phyloP scores from a whole-genome alignment of 768 basidiomycete genomes.

The Filobasidium floriforme region DNA sequence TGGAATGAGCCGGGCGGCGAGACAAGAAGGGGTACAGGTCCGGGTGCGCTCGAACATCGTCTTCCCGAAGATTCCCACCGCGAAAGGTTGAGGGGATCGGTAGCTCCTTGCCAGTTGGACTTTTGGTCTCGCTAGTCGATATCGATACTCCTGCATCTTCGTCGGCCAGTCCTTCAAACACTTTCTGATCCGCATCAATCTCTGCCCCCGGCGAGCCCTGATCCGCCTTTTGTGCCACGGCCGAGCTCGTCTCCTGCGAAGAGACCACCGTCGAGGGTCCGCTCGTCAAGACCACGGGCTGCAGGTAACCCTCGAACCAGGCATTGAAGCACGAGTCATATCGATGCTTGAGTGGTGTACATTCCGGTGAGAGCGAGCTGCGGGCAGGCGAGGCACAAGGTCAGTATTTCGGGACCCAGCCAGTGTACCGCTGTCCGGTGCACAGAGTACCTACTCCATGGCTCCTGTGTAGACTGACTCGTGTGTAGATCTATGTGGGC shows the following conservation, averaged over 20 bases:
- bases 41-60: slow-evolving; percentile 7
- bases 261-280: neutral
- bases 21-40: slow-evolving; percentile 13
- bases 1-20: neutral
- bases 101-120: neutral
- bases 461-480: no score
- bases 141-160: neutral
- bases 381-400: neutral
- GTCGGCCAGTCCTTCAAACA: neutral
- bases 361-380: slow-evolving; percentile 66
- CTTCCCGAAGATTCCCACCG: slow-evolving; percentile 3
- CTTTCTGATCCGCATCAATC: no score
- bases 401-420: neutral
- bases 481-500: no score
- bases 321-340: slow-evolving; percentile 95
- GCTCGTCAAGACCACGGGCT: slow-evolving; percentile 51
- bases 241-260: neutral
- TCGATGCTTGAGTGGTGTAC: slow-evolving; percentile 77
- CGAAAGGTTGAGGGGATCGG: slow-evolving; percentile 2
- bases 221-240: no score
- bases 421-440: no score
- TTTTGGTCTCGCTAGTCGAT: no score
- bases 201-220: no score
- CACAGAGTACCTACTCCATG: no score
- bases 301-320: slow-evolving; percentile 95